Conservation (phyloP, 2,329 filamentous ascomycete genomes). For the Phialophora chinensis region DNA sequence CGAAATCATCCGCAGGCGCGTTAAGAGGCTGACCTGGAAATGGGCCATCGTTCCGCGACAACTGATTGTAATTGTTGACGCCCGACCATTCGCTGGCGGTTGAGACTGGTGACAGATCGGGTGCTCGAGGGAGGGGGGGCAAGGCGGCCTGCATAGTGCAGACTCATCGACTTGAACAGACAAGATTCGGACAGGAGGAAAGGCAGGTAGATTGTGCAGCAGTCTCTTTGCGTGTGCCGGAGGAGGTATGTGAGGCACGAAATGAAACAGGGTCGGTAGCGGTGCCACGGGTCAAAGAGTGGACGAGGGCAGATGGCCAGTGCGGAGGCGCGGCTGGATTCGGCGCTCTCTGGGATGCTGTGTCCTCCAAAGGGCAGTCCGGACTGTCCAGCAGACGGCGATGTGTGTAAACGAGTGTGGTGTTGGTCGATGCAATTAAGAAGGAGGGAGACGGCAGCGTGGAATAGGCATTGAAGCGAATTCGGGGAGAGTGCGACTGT, state of each 20-base stretch:
- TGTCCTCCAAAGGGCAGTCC: conserved; percentile 12
- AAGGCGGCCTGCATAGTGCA: conserved; percentile 34
- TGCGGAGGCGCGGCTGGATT: conserved; percentile 25
- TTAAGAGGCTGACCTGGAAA: conserved; percentile 52
- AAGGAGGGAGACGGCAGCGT: conserved; percentile 4
- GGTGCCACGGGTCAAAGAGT: conserved; percentile 29
- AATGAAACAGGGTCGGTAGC: conserved; percentile 25
- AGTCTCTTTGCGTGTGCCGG: conserved; percentile 8
- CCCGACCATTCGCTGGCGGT: conserved; percentile 82
- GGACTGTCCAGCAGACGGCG: conserved; percentile 35
- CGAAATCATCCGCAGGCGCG: conserved; percentile 28
- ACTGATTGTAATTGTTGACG: conserved; percentile 68
- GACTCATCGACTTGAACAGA: conserved; percentile 13
- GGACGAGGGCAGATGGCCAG: conserved; percentile 25
- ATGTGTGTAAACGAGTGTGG: conserved; percentile 25
- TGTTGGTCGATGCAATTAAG: conserved; percentile 4
- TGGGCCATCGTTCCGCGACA: conserved; percentile 48
- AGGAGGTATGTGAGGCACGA: conserved; percentile 29
- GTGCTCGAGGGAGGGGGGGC: conserved; percentile 25
- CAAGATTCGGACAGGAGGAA: neutral
- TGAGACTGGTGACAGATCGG: conserved; percentile 74
- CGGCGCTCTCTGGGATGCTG: conserved; percentile 15
- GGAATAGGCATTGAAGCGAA: neutral
- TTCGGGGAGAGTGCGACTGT: conserved; percentile 7
- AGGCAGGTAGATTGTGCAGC: neutral